A percentile compares a stretch with the other conserved stretches of the same genome.
Evolutionary conservation across 805 yeast species (phyloP).

Genomic region (Metschnikowia sp.): DNA sequence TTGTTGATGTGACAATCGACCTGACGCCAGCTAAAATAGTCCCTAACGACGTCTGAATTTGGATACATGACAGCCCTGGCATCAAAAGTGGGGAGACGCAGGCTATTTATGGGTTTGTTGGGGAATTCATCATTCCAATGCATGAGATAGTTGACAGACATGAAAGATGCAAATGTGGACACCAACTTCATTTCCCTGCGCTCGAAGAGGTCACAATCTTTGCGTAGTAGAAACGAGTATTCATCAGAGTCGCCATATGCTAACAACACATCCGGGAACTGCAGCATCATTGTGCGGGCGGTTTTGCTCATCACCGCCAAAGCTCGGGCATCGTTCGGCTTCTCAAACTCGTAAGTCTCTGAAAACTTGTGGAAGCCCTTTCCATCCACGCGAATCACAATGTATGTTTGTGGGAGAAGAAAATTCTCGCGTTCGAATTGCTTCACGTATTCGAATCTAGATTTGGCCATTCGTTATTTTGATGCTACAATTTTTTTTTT

Average conservation of each 20-base stretch:
- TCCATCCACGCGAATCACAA: conserved; percentile 88
- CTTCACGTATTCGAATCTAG: conserved; percentile 83
- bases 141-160: conserved; percentile 70
- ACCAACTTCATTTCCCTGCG: conserved; percentile 79
- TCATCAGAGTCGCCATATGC: conserved; percentile 98
- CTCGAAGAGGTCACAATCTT: conserved; percentile 67
- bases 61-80: conserved; percentile 90
- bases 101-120: conserved; percentile 42
- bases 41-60: conserved; percentile 53
- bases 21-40: conserved; percentile 91
- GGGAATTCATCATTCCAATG: conserved; percentile 65
- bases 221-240: conserved; percentile 73
- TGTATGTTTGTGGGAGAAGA: conserved; percentile 75
- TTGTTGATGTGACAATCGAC: conserved; percentile 96
- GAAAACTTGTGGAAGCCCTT: conserved; percentile 90
- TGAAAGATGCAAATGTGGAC: conserved; percentile 76
- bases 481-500: not conserved
- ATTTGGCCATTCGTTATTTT: conserved; percentile 62
- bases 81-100: conserved; percentile 81
- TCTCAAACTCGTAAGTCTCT: conserved; percentile 64
- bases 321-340: conserved; percentile 86
- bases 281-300: conserved; percentile 61
- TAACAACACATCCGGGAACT: conserved; percentile 67
- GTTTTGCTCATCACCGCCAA: conserved; percentile 76
- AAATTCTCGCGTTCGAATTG: conserved; percentile 70